These are phyloP conservation scores for Populus ilicifolia DNA, from an alignment of 345 rosid genomes.

Conservation along the genomic window DNA sequence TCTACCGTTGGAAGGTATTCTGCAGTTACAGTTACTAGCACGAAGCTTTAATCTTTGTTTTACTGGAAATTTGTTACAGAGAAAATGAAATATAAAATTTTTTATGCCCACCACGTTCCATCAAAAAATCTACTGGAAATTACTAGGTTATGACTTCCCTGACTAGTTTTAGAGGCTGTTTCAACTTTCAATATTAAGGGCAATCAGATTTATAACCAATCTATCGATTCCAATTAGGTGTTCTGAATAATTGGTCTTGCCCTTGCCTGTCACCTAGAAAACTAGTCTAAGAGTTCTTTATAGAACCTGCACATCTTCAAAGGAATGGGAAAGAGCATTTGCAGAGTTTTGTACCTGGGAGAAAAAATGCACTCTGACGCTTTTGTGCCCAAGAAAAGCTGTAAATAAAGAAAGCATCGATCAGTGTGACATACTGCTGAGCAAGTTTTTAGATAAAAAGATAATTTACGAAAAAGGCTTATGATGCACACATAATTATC, in stretches of 20 bases:
- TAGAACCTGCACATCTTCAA: neutral
- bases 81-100: too few relatives aligned
- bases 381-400: constrained; percentile 54
- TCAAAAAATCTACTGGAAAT: too few relatives aligned
- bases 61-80: too few relatives aligned
- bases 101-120: too few relatives aligned
- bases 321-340: neutral
- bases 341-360: constrained; percentile 34
- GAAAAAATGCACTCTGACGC: constrained; percentile 36
- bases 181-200: neutral
- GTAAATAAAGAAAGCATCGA: constrained; percentile 10
- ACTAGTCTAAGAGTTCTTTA: neutral
- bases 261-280: neutral
- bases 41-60: too few relatives aligned
- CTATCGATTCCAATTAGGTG: neutral
- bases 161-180: neutral
- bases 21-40: too few relatives aligned
- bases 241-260: neutral
- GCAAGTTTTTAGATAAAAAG: neutral
- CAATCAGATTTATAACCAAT: neutral
- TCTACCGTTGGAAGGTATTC: too few relatives aligned
- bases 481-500: neutral
- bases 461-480: neutral
- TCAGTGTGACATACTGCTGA: neutral
- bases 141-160: neutral